Evolutionary conservation across 768 basidiomycete genomes (phyloP).

Genomic region (Postia placenta): DNA sequence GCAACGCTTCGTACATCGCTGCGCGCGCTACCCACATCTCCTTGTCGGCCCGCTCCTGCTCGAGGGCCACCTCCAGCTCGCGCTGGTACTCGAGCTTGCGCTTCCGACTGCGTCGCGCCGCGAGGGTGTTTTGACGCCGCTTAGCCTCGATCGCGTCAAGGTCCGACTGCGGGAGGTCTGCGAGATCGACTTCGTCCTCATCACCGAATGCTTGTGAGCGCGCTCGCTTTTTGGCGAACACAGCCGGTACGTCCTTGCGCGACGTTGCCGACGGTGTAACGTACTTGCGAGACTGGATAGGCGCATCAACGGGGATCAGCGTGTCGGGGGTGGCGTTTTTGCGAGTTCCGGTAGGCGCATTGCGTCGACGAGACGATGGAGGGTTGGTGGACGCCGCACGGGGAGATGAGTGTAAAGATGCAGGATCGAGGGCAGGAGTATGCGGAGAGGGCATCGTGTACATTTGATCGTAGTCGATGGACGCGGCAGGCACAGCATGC

Average conservation of each 20-base stretch:
- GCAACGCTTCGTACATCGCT: slow-evolving; percentile 39
- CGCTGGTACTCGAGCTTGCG: slow-evolving; percentile 68
- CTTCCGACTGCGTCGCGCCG: slow-evolving; percentile 73
- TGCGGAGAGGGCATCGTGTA: slow-evolving; percentile 44
- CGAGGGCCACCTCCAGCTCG: slow-evolving; percentile 53
- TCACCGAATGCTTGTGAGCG: slow-evolving; percentile 44
- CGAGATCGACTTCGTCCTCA: slow-evolving; percentile 41
- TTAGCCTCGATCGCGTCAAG: slow-evolving; percentile 72
- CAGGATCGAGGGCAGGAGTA: slow-evolving; percentile 41
- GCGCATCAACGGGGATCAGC: slow-evolving; percentile 69
- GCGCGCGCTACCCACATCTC: slow-evolving; percentile 61
- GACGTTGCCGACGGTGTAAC: slow-evolving; percentile 68
- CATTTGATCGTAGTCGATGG: slow-evolving; percentile 30
- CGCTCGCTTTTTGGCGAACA: slow-evolving; percentile 60
- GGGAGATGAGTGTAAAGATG: slow-evolving; percentile 30
- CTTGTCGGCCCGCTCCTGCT: slow-evolving; percentile 47
- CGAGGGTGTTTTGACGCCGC: slow-evolving; percentile 79
- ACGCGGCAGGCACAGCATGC: slow-evolving; percentile 10
- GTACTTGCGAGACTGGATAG: slow-evolving; percentile 76
- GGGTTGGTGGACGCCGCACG: slow-evolving; percentile 15
- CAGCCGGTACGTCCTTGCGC: slow-evolving; percentile 69
- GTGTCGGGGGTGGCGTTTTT: slow-evolving; percentile 60
- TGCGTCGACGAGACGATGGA: slow-evolving; percentile 26
- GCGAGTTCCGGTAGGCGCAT: slow-evolving; percentile 58
- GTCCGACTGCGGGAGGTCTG: slow-evolving; percentile 40